Evolutionary conservation across 192 early-diverging fungal species (phyloP), one percentile per base, ranked within the genome.

Genomic region (Funneliformis mosseae): DNA sequence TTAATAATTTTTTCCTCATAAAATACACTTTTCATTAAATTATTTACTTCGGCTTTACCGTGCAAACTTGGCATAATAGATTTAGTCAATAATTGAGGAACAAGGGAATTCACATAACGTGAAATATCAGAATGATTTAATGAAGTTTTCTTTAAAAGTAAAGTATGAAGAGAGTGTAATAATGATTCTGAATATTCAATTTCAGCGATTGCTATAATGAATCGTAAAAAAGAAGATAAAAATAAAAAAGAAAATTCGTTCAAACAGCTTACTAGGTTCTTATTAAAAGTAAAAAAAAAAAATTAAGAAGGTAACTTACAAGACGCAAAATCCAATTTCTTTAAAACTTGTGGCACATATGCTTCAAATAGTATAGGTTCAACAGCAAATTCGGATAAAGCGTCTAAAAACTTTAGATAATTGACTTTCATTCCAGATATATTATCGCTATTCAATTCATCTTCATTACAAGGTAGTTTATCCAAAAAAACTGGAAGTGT

Each of bases 401-500:
- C 85, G 60, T 87, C 81, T 16, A 91, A 69, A 5, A 82, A 79
- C 62, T 84, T 86, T 41, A 67, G 81, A 21, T 87, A 88, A 23
- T 83, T 76, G 48, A 76, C 71, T 4, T 74, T 74, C 23, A 78
- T 83, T 59, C 48, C 74, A 62, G 74, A 50, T 48, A 84, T 75
- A 38, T 79, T 80, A 55, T 83, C 81, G 61, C 75, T 82, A 4
- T 83, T 78, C 62, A 85, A 72, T 33, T 85, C 83, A 41, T 62
- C 78, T 41, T 84, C 48, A 28, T 79, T 78, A n/a, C 86, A 78
- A 8, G 91, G 89, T n/a, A 93, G 83, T 63, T 84, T 81, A 25
- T 83, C 77, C 45, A 93, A 85, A 48, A 93, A 79, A 0, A 84
- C 82, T 68, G 90, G 89, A 23, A 92, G 42, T 0, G 91, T 91